Evolutionary conservation across 257 asterid species (phyloP), one percentile per base, ranked within the genome.

Genomic region (Paraleonurus japonicus): DNA sequence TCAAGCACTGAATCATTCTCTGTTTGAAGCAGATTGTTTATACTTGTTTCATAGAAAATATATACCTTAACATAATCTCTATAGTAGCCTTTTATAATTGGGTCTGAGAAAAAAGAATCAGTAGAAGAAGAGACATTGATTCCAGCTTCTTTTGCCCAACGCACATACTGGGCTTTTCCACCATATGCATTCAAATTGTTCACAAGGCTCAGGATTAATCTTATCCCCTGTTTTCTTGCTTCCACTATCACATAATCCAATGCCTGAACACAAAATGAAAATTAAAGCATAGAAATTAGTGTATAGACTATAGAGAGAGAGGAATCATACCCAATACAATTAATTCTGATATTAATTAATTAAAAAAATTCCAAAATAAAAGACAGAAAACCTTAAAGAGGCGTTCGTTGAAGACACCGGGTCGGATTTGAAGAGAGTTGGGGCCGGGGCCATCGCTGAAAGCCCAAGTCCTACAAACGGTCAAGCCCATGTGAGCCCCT

Each of bases 391-490:
- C 85, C 87, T 79, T 74, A 76, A 86, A 86, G 63, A 78, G 85
- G 22, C 81, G 76, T 69, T 82, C 81, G 73, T 82, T 74, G 73
- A 84, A 84, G 27, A 74, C 74, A 6, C 85, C 82, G 13, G 89
- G 92, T 2, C 67, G 65, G 19, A 75, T 45, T 76, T 86, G 92
- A 63, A 86, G 86, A 50, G 82, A 61, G 64, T 69, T 70, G 30
- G 82, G 76, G 3, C 75, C 76, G 54, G 79, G 73, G 7, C 89
- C 92, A 54, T 86, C 92, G 20, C 76, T 86, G 80, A 86, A 86
- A 64, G 87, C 92, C 86, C 92, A 86, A 57, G 89, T 86, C 67
- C 89, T 68, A 62, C 89, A 86, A 69, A 86, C 86, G 45, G 79
- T 84, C 65, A 84, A 64, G 11, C 89, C 87, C 92, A 86, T 82